Conservation (phyloP, 73 alveolate species). For the Paramecium sonneborni region DNA sequence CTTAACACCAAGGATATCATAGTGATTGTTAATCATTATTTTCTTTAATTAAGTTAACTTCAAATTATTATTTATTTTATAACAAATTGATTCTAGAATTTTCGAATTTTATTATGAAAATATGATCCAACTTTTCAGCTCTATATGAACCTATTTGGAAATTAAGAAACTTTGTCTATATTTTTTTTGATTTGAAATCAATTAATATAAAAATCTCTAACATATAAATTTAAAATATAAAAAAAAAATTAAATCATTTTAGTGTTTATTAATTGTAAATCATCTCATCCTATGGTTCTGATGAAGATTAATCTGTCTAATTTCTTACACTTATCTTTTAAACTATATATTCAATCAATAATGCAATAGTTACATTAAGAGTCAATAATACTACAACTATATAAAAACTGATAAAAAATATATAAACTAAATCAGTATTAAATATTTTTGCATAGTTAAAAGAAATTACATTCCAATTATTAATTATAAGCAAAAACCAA, state of each 20-base stretch:
- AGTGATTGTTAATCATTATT: conserved; percentile 50
- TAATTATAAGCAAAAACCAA: not conserved
- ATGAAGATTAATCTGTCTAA: not conserved
- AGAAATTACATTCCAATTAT: conserved; percentile 45
- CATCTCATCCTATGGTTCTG: not conserved
- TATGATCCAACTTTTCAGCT: too few relatives aligned
- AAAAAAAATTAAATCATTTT: not conserved
- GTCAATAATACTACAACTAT: conserved; percentile 36
- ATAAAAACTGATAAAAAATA: conserved; percentile 37
- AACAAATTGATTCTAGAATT: not conserved
- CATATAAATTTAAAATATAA: not conserved
- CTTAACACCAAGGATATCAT: conserved; percentile 31
- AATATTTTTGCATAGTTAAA: not conserved
- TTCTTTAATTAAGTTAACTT: not conserved
- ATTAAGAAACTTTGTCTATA: too few relatives aligned
- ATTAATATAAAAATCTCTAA: not conserved
- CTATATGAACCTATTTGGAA: too few relatives aligned
- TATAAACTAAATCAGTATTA: not conserved
- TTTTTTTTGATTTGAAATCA: not conserved
- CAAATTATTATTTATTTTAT: not conserved
- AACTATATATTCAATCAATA: conserved; percentile 35
- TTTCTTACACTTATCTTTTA: not conserved
- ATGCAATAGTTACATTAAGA: conserved; percentile 38
- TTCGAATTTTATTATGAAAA: not conserved
- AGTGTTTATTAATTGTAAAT: not conserved